Evolutionary conservation across 2,329 filamentous ascomycete species (phyloP).

Genomic region (Colletotrichum magnum): DNA sequence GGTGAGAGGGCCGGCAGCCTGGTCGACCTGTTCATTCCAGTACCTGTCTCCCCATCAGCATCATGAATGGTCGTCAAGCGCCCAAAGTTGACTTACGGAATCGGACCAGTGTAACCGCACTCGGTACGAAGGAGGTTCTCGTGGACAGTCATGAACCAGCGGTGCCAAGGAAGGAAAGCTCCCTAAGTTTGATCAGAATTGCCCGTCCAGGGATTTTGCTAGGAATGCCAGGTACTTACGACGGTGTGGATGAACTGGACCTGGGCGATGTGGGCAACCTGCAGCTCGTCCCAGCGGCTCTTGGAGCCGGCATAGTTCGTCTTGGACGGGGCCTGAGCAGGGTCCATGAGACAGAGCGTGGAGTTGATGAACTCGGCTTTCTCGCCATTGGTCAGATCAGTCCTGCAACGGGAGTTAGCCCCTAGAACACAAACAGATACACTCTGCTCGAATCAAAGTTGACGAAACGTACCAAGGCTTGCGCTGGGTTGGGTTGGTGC

Average conservation of each 20-base stretch:
- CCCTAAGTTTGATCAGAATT: constrained; percentile 1
- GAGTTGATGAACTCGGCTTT: constrained; percentile 29
- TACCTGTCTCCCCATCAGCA: constrained; percentile 5
- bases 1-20: constrained; percentile 22
- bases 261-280: constrained; percentile 31
- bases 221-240: constrained; percentile 13
- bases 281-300: constrained; percentile 37
- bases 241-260: constrained; percentile 37
- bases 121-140: constrained; percentile 48
- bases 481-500: neutral
- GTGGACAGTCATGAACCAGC: constrained; percentile 49
- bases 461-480: neutral
- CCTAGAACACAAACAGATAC: neutral
- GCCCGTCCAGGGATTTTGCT: neutral
- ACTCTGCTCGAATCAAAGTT: neutral
- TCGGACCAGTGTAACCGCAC: constrained; percentile 50
- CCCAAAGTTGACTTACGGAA: constrained; percentile 48
- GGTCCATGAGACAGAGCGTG: constrained; percentile 34
- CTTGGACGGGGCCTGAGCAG: constrained; percentile 25
- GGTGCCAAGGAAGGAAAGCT: constrained; percentile 54
- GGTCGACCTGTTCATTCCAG: constrained; percentile 36
- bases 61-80: neutral
- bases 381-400: constrained; percentile 14
- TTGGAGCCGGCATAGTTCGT: constrained; percentile 25
- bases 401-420: neutral